Evolutionary conservation across 257 asterid species (phyloP).

Genomic region (Solanum chmielewskii): DNA sequence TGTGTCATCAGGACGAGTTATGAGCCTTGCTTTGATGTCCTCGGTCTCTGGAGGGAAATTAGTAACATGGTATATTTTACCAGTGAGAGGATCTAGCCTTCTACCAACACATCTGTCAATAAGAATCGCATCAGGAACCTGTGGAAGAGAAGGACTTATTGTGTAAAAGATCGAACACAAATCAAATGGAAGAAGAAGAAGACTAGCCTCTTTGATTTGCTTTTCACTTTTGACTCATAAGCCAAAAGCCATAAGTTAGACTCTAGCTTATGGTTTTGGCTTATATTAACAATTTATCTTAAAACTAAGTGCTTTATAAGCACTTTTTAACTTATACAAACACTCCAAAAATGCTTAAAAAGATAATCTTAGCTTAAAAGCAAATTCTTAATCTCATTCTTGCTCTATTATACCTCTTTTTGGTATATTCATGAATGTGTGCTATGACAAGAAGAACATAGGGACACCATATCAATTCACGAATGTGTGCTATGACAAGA

Average conservation of each 20-base stretch:
- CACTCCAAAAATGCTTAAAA: too few species aligned
- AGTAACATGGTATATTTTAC: conserved; percentile 62
- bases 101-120: conserved; percentile 84
- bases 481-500: not conserved
- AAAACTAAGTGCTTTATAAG: too few species aligned
- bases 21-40: conserved; percentile 66
- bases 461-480: not conserved
- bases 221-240: too few species aligned
- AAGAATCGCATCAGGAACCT: conserved; percentile 83
- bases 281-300: too few species aligned
- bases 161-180: conserved; percentile 7
- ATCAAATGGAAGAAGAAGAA: not conserved
- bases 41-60: conserved; percentile 73
- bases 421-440: not conserved
- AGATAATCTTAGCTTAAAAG: too few species aligned
- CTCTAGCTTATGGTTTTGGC: too few species aligned
- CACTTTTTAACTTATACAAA: too few species aligned
- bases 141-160: conserved; percentile 8
- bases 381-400: not conserved
- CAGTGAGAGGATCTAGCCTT: conserved; percentile 79
- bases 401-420: not conserved
- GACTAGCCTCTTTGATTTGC: not conserved
- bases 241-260: too few species aligned
- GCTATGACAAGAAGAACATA: not conserved
- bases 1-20: conserved; percentile 80